Evolutionary conservation across 495 filamentous ascomycete genomes (phyloP), one percentile per base, ranked within the genome.

Genomic region (Tuber magnatum): DNA sequence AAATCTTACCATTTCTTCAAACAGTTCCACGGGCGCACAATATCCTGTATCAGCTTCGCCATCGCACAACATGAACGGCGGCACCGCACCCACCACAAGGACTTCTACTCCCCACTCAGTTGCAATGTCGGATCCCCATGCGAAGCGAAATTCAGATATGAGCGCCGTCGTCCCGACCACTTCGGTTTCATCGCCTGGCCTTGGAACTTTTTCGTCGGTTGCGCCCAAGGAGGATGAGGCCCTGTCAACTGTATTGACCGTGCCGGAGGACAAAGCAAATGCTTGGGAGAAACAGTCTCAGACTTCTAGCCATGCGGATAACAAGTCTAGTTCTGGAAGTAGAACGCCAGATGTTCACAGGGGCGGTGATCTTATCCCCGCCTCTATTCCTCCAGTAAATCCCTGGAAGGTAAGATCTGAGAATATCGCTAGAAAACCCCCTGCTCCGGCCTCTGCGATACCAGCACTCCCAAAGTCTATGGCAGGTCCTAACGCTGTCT

Each of bases 301-400:
- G 75, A 77, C 82, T 38, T 90, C 90, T 38, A 85, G 78, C 38
- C 79, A 77, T 39, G 78, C 80, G 51, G 79, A 75, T 12, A 79
- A 79, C 70, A 79, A 79, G 48, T 79, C 77, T 5, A 79, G 77
- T 16, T 65, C 76, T 51, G 77, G 84, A 88, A 72, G 84, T 85
- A 41, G 87, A 86, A 41, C 83, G 86, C 70, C 88, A 88, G 73
- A 89, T 88, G 75, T 86, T 90, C 79, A 70, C 16, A 79, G 73
- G 38, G 77, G 42, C 40, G 68, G 43, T 20, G 78, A 71, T 51
- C 86, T 97, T 65, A 91, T 92, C 77, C 93, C 93, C 70, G 94
- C 94, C 70, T 91, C 92, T 44, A 84, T 90, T 61, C 94, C 95
- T 8, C 80, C 88, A 1, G 92, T 97, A 70, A 99, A 99, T 83